Base-by-base conservation (phyloP, 2,329 filamentous ascomycete genomes). In the Nigrograna mackinnonii region DNA sequence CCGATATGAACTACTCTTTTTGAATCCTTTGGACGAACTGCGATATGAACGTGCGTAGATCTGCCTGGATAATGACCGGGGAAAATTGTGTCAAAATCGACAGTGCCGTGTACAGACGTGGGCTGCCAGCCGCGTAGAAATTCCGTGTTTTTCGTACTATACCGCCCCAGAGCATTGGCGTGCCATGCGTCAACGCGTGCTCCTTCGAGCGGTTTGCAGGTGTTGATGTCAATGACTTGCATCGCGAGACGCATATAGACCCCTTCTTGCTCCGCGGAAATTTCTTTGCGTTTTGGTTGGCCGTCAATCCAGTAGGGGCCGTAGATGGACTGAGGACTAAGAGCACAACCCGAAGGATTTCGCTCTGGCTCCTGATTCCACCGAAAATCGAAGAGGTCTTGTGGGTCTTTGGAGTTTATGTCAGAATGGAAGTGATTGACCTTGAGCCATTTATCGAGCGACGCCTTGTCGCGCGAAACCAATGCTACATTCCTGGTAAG, bases 151-250 rank as follows among this genome's bases (percentile, higher is more conserved):
- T 33, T 33, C 13, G 31, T 12, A 17, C 18, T 17, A 17, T 33
- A 33, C 9, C 18, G 11, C 9, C 31, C 31, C 13, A 13, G 11
- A 17, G 31, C 31, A 17, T 33, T 33, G 11, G 31, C 31, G 13
- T 73, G 47, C 78, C 78, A 80, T 50, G 79, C 72, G 44, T 81
- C 77, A 20, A 80, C 55, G 36, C 68, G 75, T 13, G 73, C 64
- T 34, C 73, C 58, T 3, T 70, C 60, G 1, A 79, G 68, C 7
- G 74, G 72, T 54, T 77, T 59, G 62, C 78, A 80, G 9, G 76
- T 79, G 17, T 67, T 62, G 22, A 77, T 67, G 47, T 81, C 77
- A 32, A 80, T 66, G 34, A 79, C 66, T 55, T 80, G 77, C 41
- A 76, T 67, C 51, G 79, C 77, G 14, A 79, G 57, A 6, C 70